A percentile compares a stretch with the other conserved stretches of the same genome.
Evolutionary conservation across 2,329 filamentous ascomycete genomes (phyloP).

Genomic region (Fusarium brevicatenulatum): DNA sequence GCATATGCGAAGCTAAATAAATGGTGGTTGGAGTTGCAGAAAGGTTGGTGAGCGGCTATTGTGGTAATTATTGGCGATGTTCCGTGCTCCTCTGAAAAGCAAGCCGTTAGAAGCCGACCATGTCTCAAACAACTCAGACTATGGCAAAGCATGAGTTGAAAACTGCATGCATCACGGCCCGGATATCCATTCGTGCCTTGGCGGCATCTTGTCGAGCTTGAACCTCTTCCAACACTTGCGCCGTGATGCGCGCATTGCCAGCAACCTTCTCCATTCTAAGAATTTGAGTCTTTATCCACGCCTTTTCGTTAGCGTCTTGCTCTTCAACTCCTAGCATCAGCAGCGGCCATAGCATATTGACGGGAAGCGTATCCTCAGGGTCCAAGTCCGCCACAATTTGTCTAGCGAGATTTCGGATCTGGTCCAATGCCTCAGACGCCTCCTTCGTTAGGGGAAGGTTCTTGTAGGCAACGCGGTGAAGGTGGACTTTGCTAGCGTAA

Average conservation of each 20-base stretch:
- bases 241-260: constrained; percentile 56
- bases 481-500: constrained; percentile 64
- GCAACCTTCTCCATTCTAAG: constrained; percentile 58
- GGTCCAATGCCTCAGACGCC: constrained; percentile 57
- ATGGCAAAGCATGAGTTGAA: constrained; percentile 66
- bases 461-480: constrained; percentile 67
- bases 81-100: background rate
- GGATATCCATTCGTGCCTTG: constrained; percentile 55
- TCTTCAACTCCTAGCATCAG: constrained; percentile 67
- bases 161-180: constrained; percentile 58
- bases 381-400: constrained; percentile 55
- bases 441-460: constrained; percentile 62
- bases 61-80: background rate
- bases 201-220: constrained; percentile 55
- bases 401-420: constrained; percentile 59
- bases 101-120: background rate
- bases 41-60: background rate
- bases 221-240: constrained; percentile 58
- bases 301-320: constrained; percentile 57
- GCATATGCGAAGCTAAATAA: background rate
- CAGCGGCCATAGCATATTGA: constrained; percentile 67
- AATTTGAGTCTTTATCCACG: constrained; percentile 63
- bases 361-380: constrained; percentile 58
- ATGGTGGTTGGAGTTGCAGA: background rate
- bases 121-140: constrained; percentile 44